Percentiles rank a stretch among this genome's conserved stretches.
Evolutionary conservation across 73 alveolate species (phyloP).

Genomic region (Tetrahymena thermophila): DNA sequence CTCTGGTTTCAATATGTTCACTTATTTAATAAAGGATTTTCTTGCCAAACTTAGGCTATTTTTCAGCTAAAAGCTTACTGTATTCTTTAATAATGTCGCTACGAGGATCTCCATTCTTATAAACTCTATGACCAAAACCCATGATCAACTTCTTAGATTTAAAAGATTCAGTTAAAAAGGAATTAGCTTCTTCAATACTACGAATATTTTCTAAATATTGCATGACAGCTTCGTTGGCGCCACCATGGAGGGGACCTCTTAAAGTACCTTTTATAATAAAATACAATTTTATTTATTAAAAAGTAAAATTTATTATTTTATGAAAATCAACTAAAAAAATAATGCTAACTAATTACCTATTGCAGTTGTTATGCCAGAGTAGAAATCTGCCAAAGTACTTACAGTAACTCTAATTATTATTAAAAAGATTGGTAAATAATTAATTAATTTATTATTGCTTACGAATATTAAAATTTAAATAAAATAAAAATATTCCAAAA

Average conservation of each 20-base stretch:
- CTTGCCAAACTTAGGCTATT: conserved; percentile 32
- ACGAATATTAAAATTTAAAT: background rate
- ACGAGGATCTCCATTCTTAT: conserved; percentile 70
- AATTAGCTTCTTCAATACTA: conserved; percentile 43
- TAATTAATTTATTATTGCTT: background rate
- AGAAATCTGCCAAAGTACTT: conserved; percentile 53
- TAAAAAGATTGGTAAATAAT: background rate
- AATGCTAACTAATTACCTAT: background rate
- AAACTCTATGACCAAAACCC: conserved; percentile 75
- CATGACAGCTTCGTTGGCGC: conserved; percentile 79
- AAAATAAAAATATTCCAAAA: background rate
- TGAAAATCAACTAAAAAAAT: background rate
- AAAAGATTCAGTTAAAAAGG: conserved; percentile 32
- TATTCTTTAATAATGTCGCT: conserved; percentile 51
- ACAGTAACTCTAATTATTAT: conserved; percentile 48
- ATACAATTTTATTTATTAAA: background rate
- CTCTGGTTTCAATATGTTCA: conserved; percentile 54
- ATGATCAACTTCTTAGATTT: conserved; percentile 45
- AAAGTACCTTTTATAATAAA: conserved; percentile 42
- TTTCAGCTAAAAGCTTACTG: conserved; percentile 40
- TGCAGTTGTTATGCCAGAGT: conserved; percentile 62
- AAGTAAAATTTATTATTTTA: no score
- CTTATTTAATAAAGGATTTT: conserved; percentile 32
- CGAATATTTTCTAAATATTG: conserved; percentile 35
- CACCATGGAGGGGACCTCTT: conserved; percentile 79